These are phyloP conservation scores for Lichina pygmaea DNA, from an alignment of 495 filamentous ascomycete species.

Conservation along the genomic window DNA sequence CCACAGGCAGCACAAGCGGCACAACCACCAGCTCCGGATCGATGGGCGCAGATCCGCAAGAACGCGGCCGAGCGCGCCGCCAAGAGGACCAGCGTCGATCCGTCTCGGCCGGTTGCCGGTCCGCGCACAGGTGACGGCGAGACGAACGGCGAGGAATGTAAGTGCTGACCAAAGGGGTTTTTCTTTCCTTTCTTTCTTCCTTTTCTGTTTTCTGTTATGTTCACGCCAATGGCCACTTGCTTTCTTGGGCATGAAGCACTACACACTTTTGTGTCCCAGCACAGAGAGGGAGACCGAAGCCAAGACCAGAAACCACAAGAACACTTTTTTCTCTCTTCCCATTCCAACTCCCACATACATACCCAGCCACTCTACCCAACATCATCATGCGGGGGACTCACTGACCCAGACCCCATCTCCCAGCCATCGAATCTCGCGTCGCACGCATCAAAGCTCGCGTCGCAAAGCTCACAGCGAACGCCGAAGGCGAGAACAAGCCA, in stretches of 20 bases:
- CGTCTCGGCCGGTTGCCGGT: slow-evolving; percentile 19
- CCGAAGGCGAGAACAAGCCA: slow-evolving; percentile 18
- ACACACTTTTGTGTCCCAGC: too few species aligned
- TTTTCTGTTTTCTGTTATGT: too few species aligned
- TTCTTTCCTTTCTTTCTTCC: not conserved
- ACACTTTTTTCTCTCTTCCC: too few species aligned
- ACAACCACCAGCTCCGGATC: slow-evolving; percentile 23
- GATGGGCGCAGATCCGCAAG: slow-evolving; percentile 88
- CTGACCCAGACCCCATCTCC: not conserved
- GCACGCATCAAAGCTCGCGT: slow-evolving; percentile 95
- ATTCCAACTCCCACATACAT: too few species aligned
- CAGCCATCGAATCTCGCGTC: slow-evolving; percentile 84
- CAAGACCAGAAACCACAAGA: too few species aligned
- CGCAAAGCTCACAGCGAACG: slow-evolving; percentile 70
- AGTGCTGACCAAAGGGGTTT: slow-evolving; percentile 14
- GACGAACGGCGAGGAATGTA: slow-evolving; percentile 89
- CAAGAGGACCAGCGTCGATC: slow-evolving; percentile 29
- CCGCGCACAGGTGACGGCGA: slow-evolving; percentile 46
- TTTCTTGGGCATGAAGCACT: not conserved
- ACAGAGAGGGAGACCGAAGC: not conserved
- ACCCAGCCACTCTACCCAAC: not conserved
- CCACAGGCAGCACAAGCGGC: not conserved
- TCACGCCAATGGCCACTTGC: not conserved
- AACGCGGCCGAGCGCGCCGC: slow-evolving; percentile 66
- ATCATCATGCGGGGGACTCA: not conserved